Conservation (phyloP, 2,329 filamentous ascomycete genomes). For the Boeremia lycopersici region DNA sequence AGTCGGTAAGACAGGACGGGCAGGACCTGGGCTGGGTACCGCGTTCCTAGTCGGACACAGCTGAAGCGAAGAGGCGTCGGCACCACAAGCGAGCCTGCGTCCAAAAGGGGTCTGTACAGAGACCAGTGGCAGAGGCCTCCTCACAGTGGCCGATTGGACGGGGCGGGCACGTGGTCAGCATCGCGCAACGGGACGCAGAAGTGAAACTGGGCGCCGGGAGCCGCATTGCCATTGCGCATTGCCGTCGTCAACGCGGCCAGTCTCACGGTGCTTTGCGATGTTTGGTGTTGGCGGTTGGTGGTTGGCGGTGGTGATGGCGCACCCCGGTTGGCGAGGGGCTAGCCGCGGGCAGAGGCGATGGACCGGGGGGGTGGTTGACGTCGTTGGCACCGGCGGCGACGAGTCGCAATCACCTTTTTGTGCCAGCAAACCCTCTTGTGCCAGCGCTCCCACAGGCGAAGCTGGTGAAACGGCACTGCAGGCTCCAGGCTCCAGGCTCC, state of each 20-base stretch:
- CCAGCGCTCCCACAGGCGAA: slow-evolving; percentile 1
- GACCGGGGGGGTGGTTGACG: slow-evolving; percentile 4
- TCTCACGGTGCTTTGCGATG: slow-evolving; percentile 10
- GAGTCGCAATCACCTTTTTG: no score
- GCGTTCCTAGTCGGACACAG: background rate
- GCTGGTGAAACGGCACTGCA: slow-evolving; percentile 4
- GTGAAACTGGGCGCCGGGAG: slow-evolving; percentile 3
- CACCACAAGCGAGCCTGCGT: background rate
- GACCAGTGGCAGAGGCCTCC: slow-evolving; percentile 1
- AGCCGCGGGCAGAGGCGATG: slow-evolving; percentile 6
- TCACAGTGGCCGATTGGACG: slow-evolving; percentile 1
- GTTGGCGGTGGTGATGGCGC: background rate
- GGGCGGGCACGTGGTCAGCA: slow-evolving; percentile 1
- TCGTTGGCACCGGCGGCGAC: slow-evolving; percentile 12
- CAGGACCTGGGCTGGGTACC: no score
- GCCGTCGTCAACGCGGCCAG: slow-evolving; percentile 6
- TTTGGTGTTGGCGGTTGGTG: slow-evolving; percentile 10
- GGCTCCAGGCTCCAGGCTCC: slow-evolving; percentile 7
- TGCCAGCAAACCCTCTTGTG: slow-evolving; percentile 5
- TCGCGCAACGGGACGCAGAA: background rate
- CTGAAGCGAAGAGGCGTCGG: slow-evolving; percentile 8
- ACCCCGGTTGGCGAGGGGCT: slow-evolving; percentile 1
- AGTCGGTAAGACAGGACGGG: no score
- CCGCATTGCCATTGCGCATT: background rate
- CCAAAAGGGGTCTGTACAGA: background rate